These are phyloP conservation scores for Chytriomyces confervae DNA, from an alignment of 192 early-diverging fungal species.

Conservation along the genomic window DNA sequence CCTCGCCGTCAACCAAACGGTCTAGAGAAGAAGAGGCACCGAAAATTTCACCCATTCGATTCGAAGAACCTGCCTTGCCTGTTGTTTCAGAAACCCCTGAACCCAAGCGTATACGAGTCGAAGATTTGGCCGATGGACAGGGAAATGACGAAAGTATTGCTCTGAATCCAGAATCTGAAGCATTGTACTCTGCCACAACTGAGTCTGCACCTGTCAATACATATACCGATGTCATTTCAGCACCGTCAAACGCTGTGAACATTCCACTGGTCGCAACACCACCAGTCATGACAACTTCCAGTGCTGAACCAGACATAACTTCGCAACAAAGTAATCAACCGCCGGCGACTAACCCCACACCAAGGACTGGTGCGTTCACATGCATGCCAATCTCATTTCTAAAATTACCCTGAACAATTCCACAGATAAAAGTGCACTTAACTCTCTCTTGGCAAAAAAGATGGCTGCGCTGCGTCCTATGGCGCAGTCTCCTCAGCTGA, in stretches of 20 bases:
- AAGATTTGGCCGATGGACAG: background rate
- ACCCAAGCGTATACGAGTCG: background rate
- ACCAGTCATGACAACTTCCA: too few species aligned
- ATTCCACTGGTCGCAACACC: background rate
- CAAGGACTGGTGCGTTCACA: too few species aligned
- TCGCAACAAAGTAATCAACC: too few species aligned
- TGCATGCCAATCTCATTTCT: background rate
- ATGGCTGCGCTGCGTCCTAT: background rate
- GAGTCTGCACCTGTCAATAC: background rate
- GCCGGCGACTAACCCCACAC: too few species aligned
- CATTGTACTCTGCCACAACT: too few species aligned
- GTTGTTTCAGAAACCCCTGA: background rate
- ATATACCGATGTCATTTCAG: background rate
- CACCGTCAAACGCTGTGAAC: background rate
- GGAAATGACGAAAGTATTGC: background rate
- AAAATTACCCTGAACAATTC: background rate
- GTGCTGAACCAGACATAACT: too few species aligned
- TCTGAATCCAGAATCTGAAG: background rate
- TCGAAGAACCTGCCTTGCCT: background rate
- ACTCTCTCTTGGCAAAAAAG: background rate
- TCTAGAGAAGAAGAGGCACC: conserved; percentile 23
- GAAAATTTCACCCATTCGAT: background rate
- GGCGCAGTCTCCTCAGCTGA: background rate
- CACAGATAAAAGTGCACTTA: background rate
- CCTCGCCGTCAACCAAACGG: conserved; percentile 32